Percentiles rank a stretch among this genome's conserved stretches.
Evolutionary conservation across 2,329 filamentous ascomycete species (phyloP).

Genomic region (Amauroascus niger): DNA sequence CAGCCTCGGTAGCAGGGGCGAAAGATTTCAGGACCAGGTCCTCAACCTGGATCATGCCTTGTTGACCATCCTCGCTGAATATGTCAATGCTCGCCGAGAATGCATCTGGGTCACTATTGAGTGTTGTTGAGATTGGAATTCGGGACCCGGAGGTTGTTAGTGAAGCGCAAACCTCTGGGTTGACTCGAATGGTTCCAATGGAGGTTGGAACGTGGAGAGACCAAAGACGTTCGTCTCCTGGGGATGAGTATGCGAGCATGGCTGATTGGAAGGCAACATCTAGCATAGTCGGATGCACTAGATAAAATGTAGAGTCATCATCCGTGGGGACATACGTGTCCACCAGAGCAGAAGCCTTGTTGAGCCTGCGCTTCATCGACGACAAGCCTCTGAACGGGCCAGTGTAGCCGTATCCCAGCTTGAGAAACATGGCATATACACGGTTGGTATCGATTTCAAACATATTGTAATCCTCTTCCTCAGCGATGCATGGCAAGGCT

Average conservation of each 20-base stretch:
- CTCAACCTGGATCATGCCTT: too few species aligned
- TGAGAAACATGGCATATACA: slow-evolving; percentile 19
- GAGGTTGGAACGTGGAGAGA: slow-evolving; percentile 16
- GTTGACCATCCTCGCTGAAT: too few species aligned
- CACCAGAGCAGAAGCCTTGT: neutral
- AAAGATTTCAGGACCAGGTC: too few species aligned
- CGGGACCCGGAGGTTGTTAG: too few species aligned
- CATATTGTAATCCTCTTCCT: neutral
- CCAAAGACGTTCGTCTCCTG: slow-evolving; percentile 18
- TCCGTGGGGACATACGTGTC: too few species aligned
- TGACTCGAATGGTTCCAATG: slow-evolving; percentile 4
- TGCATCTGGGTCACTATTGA: too few species aligned
- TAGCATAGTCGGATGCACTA: too few species aligned
- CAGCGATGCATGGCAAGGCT: neutral
- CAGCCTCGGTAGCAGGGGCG: too few species aligned
- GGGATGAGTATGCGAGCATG: slow-evolving; percentile 15
- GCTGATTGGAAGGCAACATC: slow-evolving; percentile 12
- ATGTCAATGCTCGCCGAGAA: too few species aligned
- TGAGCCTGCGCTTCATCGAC: slow-evolving; percentile 1
- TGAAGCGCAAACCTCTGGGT: neutral
- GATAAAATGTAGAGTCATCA: too few species aligned
- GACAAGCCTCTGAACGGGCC: slow-evolving; percentile 18
- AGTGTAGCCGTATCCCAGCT: slow-evolving; percentile 20
- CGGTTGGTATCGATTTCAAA: slow-evolving; percentile 9
- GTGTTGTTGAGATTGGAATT: neutral